A percentile compares a stretch with the other conserved stretches of the same genome.
These are phyloP conservation scores for Prillingera fragicola DNA, from an alignment of 1,284 basidiomycete species.

Conservation along the genomic window DNA sequence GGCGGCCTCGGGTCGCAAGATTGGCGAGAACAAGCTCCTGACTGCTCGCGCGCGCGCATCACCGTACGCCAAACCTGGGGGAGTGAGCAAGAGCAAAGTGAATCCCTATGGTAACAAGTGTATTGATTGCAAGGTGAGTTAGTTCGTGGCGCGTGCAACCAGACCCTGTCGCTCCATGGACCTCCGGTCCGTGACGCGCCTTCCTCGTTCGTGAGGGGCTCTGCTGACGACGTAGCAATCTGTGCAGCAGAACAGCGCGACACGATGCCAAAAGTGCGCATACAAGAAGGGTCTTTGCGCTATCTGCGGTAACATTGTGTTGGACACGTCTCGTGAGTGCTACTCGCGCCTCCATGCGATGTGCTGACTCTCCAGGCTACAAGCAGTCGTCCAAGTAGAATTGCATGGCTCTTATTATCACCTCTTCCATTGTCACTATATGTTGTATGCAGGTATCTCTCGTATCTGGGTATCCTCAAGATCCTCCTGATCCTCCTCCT, in stretches of 20 bases:
- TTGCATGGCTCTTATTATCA: slow-evolving; percentile 2
- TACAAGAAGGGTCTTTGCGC: slow-evolving; percentile 49
- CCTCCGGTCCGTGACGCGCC: too few relatives aligned
- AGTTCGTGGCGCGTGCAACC: too few relatives aligned
- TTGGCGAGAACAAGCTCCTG: slow-evolving; percentile 49
- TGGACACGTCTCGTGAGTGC: slow-evolving; percentile 39
- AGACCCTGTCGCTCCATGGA: too few relatives aligned
- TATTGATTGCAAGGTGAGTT: slow-evolving; percentile 46
- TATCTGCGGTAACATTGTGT: slow-evolving; percentile 45
- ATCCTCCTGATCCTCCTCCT: background rate
- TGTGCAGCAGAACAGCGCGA: slow-evolving; percentile 42
- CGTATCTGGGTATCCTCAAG: background rate
- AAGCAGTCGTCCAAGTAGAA: slow-evolving; percentile 39
- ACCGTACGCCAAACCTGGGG: slow-evolving; percentile 38
- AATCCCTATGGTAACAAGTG: slow-evolving; percentile 47
- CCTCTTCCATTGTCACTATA: slow-evolving; percentile 7
- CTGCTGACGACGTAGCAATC: slow-evolving; percentile 25
- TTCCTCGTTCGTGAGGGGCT: background rate
- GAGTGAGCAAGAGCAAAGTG: slow-evolving; percentile 24
- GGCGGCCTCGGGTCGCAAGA: slow-evolving; percentile 30
- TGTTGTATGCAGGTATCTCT: slow-evolving; percentile 12
- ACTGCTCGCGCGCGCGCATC: slow-evolving; percentile 33
- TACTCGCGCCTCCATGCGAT: background rate
- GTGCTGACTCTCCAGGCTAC: too few relatives aligned
- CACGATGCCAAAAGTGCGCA: slow-evolving; percentile 47